phyloP scores from a whole-genome alignment of 805 yeast species.

The Groenewaldozyma salmanticensis region DNA sequence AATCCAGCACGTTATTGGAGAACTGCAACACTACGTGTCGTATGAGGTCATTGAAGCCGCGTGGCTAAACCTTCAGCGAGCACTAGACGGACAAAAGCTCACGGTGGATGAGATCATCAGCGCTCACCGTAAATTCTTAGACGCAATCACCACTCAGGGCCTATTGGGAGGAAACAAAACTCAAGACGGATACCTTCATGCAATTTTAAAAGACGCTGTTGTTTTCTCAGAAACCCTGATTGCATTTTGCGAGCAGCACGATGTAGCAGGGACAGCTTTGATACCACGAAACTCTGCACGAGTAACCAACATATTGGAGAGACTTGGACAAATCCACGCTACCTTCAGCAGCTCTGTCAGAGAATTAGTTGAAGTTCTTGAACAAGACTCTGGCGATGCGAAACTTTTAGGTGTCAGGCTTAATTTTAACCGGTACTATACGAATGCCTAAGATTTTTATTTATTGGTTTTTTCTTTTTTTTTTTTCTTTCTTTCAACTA shows the following conservation, averaged over 20 bases:
- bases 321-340: constrained; percentile 13
- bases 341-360: constrained; percentile 18
- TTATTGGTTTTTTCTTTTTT: background rate
- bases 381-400: constrained; percentile 23
- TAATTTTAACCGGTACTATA: constrained; percentile 28
- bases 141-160: constrained; percentile 24
- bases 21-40: constrained; percentile 28
- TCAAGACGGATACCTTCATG: constrained; percentile 24
- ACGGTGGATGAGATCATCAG: constrained; percentile 28
- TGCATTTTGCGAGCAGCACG: background rate
- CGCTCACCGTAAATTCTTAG: constrained; percentile 26
- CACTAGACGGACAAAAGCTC: constrained; percentile 16
- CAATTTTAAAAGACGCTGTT: constrained; percentile 22
- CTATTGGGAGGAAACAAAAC: constrained; percentile 21
- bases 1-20: constrained; percentile 27
- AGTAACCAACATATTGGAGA: constrained; percentile 10
- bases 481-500: background rate
- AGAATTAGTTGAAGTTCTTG: constrained; percentile 20
- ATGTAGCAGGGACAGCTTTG: background rate
- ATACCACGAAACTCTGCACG: constrained; percentile 13
- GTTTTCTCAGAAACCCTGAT: constrained; percentile 15
- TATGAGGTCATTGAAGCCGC: constrained; percentile 30
- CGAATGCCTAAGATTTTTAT: background rate
- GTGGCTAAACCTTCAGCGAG: constrained; percentile 25
- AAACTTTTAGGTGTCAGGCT: constrained; percentile 28